Evolutionary conservation across 2,329 filamentous ascomycete species (phyloP).

Genomic region (Exserohilum rostratum): DNA sequence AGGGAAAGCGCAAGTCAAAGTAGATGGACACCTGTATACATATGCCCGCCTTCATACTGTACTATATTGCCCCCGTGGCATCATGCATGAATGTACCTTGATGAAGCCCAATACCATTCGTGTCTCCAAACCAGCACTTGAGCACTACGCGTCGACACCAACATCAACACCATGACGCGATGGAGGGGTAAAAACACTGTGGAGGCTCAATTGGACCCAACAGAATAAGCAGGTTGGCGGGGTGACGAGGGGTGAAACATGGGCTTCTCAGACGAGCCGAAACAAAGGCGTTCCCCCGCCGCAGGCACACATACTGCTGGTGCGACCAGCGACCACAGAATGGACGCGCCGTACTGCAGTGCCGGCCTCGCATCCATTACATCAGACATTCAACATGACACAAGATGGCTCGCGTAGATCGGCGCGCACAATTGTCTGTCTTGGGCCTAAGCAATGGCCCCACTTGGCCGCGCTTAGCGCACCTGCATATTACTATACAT

Average conservation of each 20-base stretch:
- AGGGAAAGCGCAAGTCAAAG: slow-evolving; percentile 74
- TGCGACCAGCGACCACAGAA: too few species aligned
- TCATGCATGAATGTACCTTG: slow-evolving; percentile 11
- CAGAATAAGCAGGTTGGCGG: too few species aligned
- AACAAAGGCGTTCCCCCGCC: too few species aligned
- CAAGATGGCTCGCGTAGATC: slow-evolving; percentile 16
- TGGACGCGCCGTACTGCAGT: too few species aligned
- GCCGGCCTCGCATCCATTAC: neutral
- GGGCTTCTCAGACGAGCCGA: too few species aligned
- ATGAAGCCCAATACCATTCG: neutral
- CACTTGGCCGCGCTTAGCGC: slow-evolving; percentile 1
- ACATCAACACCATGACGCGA: too few species aligned
- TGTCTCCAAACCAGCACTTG: neutral
- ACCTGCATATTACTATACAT: neutral
- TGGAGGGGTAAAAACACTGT: too few species aligned
- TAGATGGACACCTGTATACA: slow-evolving; percentile 30
- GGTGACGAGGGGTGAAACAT: too few species aligned
- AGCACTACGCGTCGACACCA: too few species aligned
- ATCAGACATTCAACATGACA: slow-evolving; percentile 8
- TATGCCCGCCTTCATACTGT: slow-evolving; percentile 21
- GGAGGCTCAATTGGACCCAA: too few species aligned
- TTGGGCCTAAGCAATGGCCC: slow-evolving; percentile 6
- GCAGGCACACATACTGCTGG: too few species aligned
- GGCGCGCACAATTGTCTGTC: slow-evolving; percentile 12
- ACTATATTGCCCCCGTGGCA: slow-evolving; percentile 18